These are phyloP conservation scores for Prosopis cineraria DNA, from an alignment of 306 rosid genomes.

Conservation along the genomic window DNA sequence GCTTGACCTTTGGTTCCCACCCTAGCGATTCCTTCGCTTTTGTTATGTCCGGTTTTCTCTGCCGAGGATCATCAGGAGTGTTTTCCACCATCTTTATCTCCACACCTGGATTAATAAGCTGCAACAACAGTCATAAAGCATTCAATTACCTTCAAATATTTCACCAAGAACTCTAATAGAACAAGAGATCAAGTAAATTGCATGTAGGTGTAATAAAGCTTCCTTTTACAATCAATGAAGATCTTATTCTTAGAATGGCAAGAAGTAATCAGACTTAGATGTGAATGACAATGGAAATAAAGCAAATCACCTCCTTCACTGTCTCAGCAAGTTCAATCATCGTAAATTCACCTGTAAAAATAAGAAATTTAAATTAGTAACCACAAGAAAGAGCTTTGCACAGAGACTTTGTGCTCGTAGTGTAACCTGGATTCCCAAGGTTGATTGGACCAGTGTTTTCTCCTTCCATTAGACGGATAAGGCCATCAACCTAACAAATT, in stretches of 20 bases:
- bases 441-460: constrained; percentile 62
- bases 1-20: constrained; percentile 59
- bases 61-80: constrained; percentile 69
- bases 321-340: constrained; percentile 77
- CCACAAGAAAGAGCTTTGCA: background rate
- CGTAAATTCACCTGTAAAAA: constrained; percentile 65
- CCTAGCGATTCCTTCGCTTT: constrained; percentile 56
- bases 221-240: background rate
- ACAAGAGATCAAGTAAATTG: background rate
- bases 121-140: constrained; percentile 15
- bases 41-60: constrained; percentile 64
- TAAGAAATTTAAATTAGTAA: background rate
- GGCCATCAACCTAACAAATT: constrained; percentile 57
- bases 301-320: constrained; percentile 59
- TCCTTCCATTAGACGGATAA: constrained; percentile 62
- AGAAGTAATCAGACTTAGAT: background rate
- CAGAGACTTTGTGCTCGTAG: background rate
- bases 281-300: background rate
- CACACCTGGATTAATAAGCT: constrained; percentile 57
- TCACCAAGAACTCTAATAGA: background rate
- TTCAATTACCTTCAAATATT: background rate
- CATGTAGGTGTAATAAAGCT: background rate
- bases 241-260: background rate
- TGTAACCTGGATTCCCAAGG: constrained; percentile 61
- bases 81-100: constrained; percentile 66